A percentile compares a stretch with the other conserved stretches of the same genome.
These are phyloP conservation scores for Starmerella roubikii DNA, from an alignment of 805 yeast species.

Conservation along the genomic window DNA sequence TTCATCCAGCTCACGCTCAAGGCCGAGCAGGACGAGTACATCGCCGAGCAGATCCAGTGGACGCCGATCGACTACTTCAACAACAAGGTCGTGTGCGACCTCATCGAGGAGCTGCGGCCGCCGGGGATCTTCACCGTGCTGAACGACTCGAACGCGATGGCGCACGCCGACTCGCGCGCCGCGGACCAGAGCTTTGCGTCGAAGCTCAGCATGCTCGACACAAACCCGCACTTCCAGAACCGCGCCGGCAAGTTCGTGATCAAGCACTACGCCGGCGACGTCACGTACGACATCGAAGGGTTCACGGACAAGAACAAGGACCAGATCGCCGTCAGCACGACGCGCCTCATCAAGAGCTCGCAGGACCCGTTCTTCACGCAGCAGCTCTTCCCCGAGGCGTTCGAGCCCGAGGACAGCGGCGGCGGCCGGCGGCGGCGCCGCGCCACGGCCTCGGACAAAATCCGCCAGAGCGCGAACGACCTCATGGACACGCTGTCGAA, in stretches of 20 bases:
- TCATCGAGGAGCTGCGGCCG: conserved; percentile 86
- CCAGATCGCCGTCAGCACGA: conserved; percentile 73
- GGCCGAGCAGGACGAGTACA: conserved; percentile 96
- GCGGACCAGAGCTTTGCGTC: conserved; percentile 95
- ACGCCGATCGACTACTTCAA: conserved; percentile 94
- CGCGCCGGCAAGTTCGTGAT: conserved; percentile 77
- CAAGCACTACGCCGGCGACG: conserved; percentile 98
- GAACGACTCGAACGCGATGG: conserved; percentile 95
- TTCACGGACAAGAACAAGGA: conserved; percentile 98
- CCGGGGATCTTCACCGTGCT: conserved; percentile 94
- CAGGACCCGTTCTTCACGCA: conserved; percentile 44
- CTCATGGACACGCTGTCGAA: conserved; percentile 78
- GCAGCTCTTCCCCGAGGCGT: conserved; percentile 47
- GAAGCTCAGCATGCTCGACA: conserved; percentile 69
- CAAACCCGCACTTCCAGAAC: conserved; percentile 77
- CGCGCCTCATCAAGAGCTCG: conserved; percentile 65
- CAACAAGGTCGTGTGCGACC: conserved; percentile 90
- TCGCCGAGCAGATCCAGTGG: conserved; percentile 91
- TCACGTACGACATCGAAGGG: conserved; percentile 71
- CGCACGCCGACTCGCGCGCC: conserved; percentile 92
- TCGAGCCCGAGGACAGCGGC: conserved; percentile 44
- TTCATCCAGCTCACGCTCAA: conserved; percentile 90
- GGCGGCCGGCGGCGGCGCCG: conserved; percentile 50
- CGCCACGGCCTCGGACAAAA: conserved; percentile 92
- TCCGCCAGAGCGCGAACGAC: conserved; percentile 79